A percentile compares a stretch with the other conserved stretches of the same genome.
phyloP scores from a whole-genome alignment of 2,329 filamentous ascomycete genomes.

The Aspergillus niger region DNA sequence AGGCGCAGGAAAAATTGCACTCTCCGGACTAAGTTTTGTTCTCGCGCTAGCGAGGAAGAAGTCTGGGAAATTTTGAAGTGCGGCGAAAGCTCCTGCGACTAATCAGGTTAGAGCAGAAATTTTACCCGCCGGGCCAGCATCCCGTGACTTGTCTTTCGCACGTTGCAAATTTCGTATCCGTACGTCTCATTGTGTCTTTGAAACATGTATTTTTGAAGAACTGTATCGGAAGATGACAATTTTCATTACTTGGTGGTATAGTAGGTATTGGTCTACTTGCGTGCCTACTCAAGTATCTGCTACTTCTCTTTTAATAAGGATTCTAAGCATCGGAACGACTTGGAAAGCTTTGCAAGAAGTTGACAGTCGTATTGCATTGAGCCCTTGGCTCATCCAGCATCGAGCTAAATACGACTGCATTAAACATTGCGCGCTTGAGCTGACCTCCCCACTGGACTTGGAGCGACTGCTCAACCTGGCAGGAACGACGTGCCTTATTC shows the following conservation, averaged over 20 bases:
- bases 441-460: neutral
- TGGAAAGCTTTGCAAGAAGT: neutral
- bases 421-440: neutral
- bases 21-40: constrained; percentile 24
- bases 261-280: neutral
- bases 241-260: neutral
- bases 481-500: neutral
- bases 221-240: neutral
- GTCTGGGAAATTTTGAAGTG: constrained; percentile 34
- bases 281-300: neutral
- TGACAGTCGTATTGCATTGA: neutral
- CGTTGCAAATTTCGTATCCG: neutral
- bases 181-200: neutral
- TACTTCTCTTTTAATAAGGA: neutral
- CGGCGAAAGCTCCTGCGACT: constrained; percentile 23
- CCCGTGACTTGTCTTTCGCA: constrained; percentile 15
- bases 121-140: constrained; percentile 6
- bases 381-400: neutral
- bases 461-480: neutral
- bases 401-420: neutral
- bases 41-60: constrained; percentile 27
- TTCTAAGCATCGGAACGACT: neutral
- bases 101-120: constrained; percentile 29
- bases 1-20: constrained; percentile 27
- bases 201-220: neutral